phyloP scores from a whole-genome alignment of 75 land plant genomes.

The Larix kaempferi region DNA sequence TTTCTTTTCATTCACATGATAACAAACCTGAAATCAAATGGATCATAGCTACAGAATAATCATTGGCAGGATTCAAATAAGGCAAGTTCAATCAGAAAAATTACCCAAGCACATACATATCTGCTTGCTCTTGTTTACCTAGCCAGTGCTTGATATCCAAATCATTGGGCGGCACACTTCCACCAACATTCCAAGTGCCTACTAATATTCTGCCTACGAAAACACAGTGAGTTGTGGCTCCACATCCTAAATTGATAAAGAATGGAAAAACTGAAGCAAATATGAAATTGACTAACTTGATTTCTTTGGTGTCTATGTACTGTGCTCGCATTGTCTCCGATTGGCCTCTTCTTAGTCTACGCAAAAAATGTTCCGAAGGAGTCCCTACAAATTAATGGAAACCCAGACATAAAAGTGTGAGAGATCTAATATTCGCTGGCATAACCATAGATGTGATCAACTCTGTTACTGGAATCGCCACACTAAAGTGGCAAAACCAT shows the following conservation, averaged over 20 bases:
- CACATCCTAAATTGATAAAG: not conserved
- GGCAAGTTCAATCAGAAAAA: conserved; percentile 2
- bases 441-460: not conserved
- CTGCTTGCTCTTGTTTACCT: conserved; percentile 62
- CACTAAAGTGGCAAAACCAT: not conserved
- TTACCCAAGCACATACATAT: conserved; percentile 87
- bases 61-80: not conserved
- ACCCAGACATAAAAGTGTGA: not conserved
- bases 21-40: not conserved
- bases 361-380: conserved; percentile 6
- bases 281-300: conserved; percentile 40
- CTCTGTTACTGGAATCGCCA: not conserved
- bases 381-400: conserved; percentile 13
- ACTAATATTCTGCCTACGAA: conserved; percentile 50
- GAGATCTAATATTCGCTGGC: not conserved
- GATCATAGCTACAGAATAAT: not conserved
- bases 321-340: conserved; percentile 60
- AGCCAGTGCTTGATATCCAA: conserved; percentile 86
- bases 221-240: not conserved
- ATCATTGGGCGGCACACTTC: conserved; percentile 55
- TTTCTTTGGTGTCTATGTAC: conserved; percentile 58
- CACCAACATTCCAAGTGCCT: conserved; percentile 97
- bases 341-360: conserved; percentile 46
- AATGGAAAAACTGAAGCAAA: not conserved
- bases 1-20: not conserved